A percentile compares a stretch with the other conserved stretches of the same genome.
These are phyloP conservation scores for Noccaea caerulescens DNA, from an alignment of 345 rosid genomes.

Conservation along the genomic window DNA sequence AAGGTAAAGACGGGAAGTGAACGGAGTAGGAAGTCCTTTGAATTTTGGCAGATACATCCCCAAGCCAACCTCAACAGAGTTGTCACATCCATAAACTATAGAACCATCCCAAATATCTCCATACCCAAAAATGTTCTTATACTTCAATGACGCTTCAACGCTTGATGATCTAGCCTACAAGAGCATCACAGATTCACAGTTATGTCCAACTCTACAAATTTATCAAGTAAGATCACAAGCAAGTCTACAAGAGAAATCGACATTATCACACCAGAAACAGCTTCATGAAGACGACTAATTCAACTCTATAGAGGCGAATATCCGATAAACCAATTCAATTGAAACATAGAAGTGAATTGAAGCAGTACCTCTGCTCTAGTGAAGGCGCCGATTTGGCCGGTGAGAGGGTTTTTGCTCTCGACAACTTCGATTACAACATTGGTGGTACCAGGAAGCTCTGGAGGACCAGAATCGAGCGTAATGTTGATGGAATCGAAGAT, in stretches of 20 bases:
- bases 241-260: not conserved
- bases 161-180: conserved; percentile 83
- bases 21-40: conserved; percentile 59
- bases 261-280: conserved; percentile 14
- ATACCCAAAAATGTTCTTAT: conserved; percentile 82
- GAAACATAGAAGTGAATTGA: not conserved
- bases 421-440: conserved; percentile 74
- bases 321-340: not conserved
- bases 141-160: conserved; percentile 77
- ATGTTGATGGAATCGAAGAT: conserved; percentile 81
- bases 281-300: conserved; percentile 2
- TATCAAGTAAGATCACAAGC: not conserved
- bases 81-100: conserved; percentile 79
- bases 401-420: conserved; percentile 60
- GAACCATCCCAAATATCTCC: conserved; percentile 96
- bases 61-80: conserved; percentile 76
- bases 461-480: conserved; percentile 85
- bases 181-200: conserved; percentile 32
- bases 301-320: not conserved
- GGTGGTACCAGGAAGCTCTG: conserved; percentile 85
- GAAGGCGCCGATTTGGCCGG: conserved; percentile 76
- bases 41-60: conserved; percentile 83
- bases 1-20: conserved; percentile 69
- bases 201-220: not conserved
- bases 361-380: conserved; percentile 70